A percentile compares a stretch with the other conserved stretches of the same genome.
Evolutionary conservation across 805 yeast species (phyloP).

Genomic region (Kodamaea hsintzibuensis): DNA sequence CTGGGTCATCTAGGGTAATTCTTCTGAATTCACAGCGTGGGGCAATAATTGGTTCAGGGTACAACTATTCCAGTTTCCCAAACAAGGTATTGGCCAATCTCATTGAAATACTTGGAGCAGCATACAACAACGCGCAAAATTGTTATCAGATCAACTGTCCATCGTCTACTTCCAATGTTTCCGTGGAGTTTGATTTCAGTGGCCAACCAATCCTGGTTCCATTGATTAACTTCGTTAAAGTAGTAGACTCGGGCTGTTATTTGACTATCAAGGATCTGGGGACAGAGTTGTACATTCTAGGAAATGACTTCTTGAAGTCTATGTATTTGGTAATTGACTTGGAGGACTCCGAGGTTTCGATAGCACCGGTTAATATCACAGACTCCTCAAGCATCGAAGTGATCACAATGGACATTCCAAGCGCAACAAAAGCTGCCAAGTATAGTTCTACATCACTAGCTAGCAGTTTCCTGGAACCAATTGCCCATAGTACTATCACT

Average conservation of each 20-base stretch:
- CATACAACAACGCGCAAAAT: constrained; percentile 40
- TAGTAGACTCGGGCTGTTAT: constrained; percentile 14
- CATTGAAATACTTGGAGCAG: constrained; percentile 41
- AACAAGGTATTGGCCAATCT: constrained; percentile 29
- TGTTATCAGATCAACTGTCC: constrained; percentile 51
- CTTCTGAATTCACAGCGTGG: constrained; percentile 4
- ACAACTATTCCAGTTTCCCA: constrained; percentile 46
- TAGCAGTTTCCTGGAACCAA: background rate
- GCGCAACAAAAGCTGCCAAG: constrained; percentile 47
- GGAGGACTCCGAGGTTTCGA: constrained; percentile 54
- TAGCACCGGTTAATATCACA: constrained; percentile 36
- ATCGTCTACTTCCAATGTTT: constrained; percentile 15
- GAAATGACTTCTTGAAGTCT: constrained; percentile 64
- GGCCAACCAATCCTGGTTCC: constrained; percentile 59
- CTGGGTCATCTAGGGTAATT: background rate
- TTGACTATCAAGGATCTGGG: constrained; percentile 12
- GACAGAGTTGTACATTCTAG: constrained; percentile 40
- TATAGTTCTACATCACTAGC: constrained; percentile 39
- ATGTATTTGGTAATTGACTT: constrained; percentile 67
- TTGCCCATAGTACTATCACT: background rate
- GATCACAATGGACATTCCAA: constrained; percentile 48
- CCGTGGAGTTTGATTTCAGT: constrained; percentile 53
- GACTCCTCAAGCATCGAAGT: constrained; percentile 44
- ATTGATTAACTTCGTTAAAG: constrained; percentile 27
- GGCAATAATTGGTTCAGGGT: constrained; percentile 37